Percentiles rank a stretch among this genome's conserved stretches.
Evolutionary conservation across 306 rosid species (phyloP).

Genomic region (Castanospermum australe): DNA sequence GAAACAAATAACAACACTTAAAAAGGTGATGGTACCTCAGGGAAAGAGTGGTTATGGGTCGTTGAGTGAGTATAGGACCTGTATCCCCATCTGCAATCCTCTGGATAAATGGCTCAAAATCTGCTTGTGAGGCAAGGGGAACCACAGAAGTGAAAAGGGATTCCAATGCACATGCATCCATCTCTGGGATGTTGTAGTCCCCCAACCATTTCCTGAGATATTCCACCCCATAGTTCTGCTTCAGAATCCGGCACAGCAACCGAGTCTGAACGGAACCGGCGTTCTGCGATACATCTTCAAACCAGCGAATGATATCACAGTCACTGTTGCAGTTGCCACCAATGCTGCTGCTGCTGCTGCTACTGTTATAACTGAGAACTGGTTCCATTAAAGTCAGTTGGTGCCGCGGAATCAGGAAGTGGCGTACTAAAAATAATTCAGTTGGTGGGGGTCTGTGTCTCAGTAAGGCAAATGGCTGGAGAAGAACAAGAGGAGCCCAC

Average conservation of each 20-base stretch:
- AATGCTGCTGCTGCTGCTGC: background rate
- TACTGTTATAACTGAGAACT: constrained; percentile 8
- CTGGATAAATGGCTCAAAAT: constrained; percentile 79
- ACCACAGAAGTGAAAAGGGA: constrained; percentile 76
- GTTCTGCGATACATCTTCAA: constrained; percentile 57
- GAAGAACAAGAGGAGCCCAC: constrained; percentile 17
- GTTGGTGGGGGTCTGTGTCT: background rate
- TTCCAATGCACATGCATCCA: constrained; percentile 66
- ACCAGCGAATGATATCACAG: constrained; percentile 61
- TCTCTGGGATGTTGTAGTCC: constrained; percentile 43
- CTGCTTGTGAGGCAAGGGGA: constrained; percentile 77
- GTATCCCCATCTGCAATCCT: constrained; percentile 83
- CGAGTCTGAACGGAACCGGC: constrained; percentile 62
- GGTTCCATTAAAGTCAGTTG: constrained; percentile 47
- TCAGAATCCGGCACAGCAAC: constrained; percentile 65
- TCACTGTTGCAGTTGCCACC: background rate
- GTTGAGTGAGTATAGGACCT: constrained; percentile 64
- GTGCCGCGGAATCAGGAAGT: constrained; percentile 5
- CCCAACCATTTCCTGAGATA: constrained; percentile 75
- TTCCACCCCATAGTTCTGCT: constrained; percentile 64
- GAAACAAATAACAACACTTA: background rate
- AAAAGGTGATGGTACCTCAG: constrained; percentile 52
- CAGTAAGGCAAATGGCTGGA: background rate
- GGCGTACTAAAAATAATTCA: background rate
- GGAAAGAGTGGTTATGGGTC: constrained; percentile 78